These are phyloP conservation scores for Mesostigma viride DNA, from an alignment of 139 green algal species.

Conservation along the genomic window DNA sequence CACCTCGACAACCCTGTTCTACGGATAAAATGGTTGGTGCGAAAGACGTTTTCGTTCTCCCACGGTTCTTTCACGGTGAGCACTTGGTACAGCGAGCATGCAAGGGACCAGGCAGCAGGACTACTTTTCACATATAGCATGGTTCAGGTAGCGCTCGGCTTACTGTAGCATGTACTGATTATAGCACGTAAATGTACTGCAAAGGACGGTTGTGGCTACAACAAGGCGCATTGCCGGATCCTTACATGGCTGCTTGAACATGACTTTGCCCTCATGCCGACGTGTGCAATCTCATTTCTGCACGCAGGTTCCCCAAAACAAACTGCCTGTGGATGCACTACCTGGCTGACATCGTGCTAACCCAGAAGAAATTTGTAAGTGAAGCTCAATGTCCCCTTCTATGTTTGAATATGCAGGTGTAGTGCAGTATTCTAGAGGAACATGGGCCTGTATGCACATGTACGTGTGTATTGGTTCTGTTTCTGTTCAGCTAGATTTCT, in stretches of 20 bases:
- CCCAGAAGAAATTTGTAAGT: conserved; percentile 40
- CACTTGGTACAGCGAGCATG: too few species aligned
- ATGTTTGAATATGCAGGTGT: too few species aligned
- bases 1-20: too few species aligned
- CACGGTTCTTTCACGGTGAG: too few species aligned
- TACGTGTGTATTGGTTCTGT: too few species aligned
- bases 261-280: neutral
- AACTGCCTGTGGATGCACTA: conserved; percentile 91
- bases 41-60: too few species aligned
- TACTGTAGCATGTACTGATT: neutral
- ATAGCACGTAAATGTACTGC: neutral
- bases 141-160: neutral
- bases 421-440: too few species aligned
- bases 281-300: neutral
- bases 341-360: conserved; percentile 67
- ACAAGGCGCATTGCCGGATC: neutral
- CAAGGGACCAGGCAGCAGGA: too few species aligned
- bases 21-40: too few species aligned
- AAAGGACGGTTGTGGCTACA: neutral
- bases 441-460: too few species aligned
- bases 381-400: too few species aligned
- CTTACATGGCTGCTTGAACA: neutral
- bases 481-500: too few species aligned
- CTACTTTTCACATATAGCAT: neutral
- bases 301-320: conserved; percentile 47